These are phyloP conservation scores for Monilinia fructigena DNA, from an alignment of 2,329 filamentous ascomycete species.

Conservation along the genomic window DNA sequence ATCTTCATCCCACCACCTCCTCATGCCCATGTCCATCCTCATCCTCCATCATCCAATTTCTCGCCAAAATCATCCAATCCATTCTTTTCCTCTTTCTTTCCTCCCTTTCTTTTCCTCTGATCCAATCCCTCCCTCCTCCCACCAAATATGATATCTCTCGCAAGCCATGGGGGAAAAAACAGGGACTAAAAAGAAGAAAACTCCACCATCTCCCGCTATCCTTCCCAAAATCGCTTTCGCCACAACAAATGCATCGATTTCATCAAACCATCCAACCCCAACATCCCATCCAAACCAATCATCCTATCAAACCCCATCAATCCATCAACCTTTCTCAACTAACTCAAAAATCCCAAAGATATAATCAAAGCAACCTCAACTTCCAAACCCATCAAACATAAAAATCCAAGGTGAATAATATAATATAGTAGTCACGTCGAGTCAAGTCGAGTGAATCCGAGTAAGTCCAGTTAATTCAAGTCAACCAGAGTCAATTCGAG, in stretches of 20 bases:
- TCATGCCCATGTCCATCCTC: neutral
- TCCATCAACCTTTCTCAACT: neutral
- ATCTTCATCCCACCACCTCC: neutral
- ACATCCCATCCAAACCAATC: constrained; percentile 1
- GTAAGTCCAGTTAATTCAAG: neutral
- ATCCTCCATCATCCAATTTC: neutral
- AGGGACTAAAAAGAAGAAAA: neutral
- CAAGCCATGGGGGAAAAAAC: constrained; percentile 8
- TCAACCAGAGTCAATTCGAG: too few relatives aligned
- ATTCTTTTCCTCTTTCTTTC: neutral
- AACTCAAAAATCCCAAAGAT: constrained; percentile 5
- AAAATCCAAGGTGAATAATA: constrained; percentile 17
- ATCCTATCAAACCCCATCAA: neutral
- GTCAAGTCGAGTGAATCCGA: too few relatives aligned
- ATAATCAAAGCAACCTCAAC: constrained; percentile 14
- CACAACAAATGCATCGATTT: neutral
- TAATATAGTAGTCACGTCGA: constrained; percentile 5
- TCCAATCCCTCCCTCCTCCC: constrained; percentile 5
- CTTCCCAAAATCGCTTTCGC: neutral
- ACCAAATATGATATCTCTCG: constrained; percentile 7
- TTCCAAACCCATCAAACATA: constrained; percentile 7
- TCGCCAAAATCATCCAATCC: neutral
- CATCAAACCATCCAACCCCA: neutral
- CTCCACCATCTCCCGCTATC: neutral
- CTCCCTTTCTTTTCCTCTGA: neutral